Conservation (phyloP, 2,329 filamentous ascomycete genomes). For the Fusarium setosum region DNA sequence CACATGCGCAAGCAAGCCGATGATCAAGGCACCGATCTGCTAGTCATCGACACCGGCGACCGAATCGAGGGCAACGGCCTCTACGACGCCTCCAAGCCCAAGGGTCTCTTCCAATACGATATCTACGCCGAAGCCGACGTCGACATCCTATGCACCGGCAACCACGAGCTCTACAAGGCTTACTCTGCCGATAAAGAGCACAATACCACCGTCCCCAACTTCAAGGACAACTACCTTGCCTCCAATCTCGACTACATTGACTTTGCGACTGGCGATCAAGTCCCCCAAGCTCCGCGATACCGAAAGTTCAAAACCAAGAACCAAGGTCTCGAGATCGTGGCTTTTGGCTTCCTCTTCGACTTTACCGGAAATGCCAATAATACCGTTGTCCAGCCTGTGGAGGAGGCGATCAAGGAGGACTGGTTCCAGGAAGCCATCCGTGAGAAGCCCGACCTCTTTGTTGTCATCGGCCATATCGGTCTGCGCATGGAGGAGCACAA, state of each 20-base stretch:
- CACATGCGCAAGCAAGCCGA: constrained; percentile 86
- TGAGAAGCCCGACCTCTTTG: constrained; percentile 88
- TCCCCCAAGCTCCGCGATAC: constrained; percentile 84
- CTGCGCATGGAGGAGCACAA: constrained; percentile 84
- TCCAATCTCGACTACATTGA: constrained; percentile 93
- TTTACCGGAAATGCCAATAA: constrained; percentile 94
- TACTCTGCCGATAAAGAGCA: constrained; percentile 84
- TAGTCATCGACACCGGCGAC: constrained; percentile 97
- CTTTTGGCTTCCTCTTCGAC: constrained; percentile 95
- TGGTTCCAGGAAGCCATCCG: constrained; percentile 91
- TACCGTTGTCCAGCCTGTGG: constrained; percentile 83
- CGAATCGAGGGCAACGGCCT: constrained; percentile 94
- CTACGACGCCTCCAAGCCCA: constrained; percentile 89
- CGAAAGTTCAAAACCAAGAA: constrained; percentile 94
- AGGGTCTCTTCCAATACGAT: constrained; percentile 88
- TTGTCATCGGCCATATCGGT: constrained; percentile 88
- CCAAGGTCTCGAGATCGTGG: constrained; percentile 83
- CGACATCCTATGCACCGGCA: constrained; percentile 88
- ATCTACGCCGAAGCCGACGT: constrained; percentile 86
- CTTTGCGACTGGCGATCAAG: constrained; percentile 74
- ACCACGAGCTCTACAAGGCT: constrained; percentile 92
- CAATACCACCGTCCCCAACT: constrained; percentile 83
- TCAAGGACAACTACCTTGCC: constrained; percentile 82
- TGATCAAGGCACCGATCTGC: constrained; percentile 80
- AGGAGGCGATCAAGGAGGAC: constrained; percentile 81